These are phyloP conservation scores for Symbiotaphrina buchneri DNA, from an alignment of 495 filamentous ascomycete genomes.

Conservation along the genomic window DNA sequence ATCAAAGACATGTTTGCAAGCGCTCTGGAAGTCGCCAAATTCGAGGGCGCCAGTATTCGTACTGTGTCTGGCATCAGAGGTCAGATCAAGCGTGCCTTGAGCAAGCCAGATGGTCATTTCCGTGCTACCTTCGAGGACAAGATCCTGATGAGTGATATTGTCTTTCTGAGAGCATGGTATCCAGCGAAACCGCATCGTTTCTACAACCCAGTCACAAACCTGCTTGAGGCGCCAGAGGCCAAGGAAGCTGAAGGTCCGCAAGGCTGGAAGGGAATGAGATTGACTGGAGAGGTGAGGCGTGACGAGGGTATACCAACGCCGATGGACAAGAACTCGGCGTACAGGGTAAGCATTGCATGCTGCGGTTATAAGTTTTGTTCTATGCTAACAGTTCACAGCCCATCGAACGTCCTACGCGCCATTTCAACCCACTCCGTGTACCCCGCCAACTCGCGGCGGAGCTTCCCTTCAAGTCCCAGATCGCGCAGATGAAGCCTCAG, in stretches of 20 bases:
- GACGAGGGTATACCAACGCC: conserved; percentile 58
- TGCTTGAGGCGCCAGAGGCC: conserved; percentile 26
- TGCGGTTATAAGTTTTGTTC: conserved; percentile 1
- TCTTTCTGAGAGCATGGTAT: conserved; percentile 92
- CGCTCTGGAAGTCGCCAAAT: conserved; percentile 85
- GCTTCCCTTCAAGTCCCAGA: conserved; percentile 85
- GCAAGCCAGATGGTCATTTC: conserved; percentile 85
- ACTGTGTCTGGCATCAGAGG: conserved; percentile 90
- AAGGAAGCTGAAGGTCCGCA: conserved; percentile 16
- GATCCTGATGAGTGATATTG: conserved; percentile 85
- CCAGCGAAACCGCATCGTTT: conserved; percentile 83
- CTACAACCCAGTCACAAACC: conserved; percentile 91
- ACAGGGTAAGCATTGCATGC: conserved; percentile 21
- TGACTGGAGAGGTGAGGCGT: conserved; percentile 81
- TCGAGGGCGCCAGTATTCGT: conserved; percentile 85
- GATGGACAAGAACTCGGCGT: conserved; percentile 52
- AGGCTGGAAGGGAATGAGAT: conserved; percentile 69
- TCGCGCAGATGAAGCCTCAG: conserved; percentile 56
- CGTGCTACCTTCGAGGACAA: conserved; percentile 97
- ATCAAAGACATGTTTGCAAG: conserved; percentile 97
- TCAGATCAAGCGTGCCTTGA: conserved; percentile 83
- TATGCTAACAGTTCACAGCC: conserved; percentile 11
- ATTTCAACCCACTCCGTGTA: conserved; percentile 88
- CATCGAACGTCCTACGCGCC: conserved; percentile 55
- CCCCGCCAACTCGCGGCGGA: conserved; percentile 65